phyloP scores from a whole-genome alignment of 2,329 filamentous ascomycete species.

The Fusarium tupiense region DNA sequence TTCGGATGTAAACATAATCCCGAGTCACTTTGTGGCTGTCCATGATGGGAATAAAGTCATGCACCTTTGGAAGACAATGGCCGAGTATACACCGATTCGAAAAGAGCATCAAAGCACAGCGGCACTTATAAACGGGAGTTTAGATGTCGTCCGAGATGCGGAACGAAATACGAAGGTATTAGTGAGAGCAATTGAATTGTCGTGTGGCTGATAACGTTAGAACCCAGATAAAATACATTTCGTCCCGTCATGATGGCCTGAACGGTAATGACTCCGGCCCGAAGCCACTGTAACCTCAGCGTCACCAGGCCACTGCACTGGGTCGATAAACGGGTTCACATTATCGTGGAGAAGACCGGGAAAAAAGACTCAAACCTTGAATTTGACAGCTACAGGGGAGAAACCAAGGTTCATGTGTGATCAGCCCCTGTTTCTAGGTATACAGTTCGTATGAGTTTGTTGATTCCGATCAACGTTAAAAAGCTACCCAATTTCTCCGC shows the following conservation, averaged over 20 bases:
- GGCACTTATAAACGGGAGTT: conserved; percentile 13
- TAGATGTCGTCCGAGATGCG: background rate
- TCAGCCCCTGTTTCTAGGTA: conserved; percentile 14
- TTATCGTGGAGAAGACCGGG: background rate
- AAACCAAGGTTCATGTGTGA: background rate
- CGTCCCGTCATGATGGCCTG: conserved; percentile 1
- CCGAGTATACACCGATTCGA: conserved; percentile 3
- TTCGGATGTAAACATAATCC: conserved; percentile 9
- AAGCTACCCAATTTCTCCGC: conserved; percentile 8
- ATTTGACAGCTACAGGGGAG: background rate
- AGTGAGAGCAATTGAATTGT: background rate
- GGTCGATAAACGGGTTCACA: conserved; percentile 11
- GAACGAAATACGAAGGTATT: background rate
- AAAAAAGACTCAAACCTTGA: background rate
- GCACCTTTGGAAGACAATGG: background rate
- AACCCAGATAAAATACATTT: background rate
- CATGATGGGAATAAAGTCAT: background rate
- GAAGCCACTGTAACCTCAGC: conserved; percentile 4
- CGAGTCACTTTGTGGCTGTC: background rate
- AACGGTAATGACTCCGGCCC: background rate
- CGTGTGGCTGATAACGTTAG: background rate
- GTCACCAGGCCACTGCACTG: conserved; percentile 21
- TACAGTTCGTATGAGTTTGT: background rate
- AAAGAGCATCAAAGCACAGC: background rate
- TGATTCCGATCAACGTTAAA: background rate